Evolutionary conservation across 2,329 filamentous ascomycete species (phyloP), one percentile per base, ranked within the genome.

Genomic region (Diaporthe humulicola): DNA sequence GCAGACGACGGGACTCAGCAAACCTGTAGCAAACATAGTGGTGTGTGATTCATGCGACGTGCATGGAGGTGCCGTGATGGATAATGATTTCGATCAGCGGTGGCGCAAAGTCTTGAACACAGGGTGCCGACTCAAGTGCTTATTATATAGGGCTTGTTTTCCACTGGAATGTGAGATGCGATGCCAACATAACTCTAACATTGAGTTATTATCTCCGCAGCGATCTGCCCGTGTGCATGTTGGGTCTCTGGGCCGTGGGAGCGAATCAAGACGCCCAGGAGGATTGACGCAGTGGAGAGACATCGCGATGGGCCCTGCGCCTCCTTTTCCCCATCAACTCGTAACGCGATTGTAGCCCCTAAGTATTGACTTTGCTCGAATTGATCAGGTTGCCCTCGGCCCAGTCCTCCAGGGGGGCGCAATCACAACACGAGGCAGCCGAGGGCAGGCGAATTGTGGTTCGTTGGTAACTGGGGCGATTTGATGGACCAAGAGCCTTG

Each of bases 381-480:
- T 48, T 45, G 60, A 45, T 66, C 60, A 66, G 64, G 28, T 50
- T 67, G 61, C n/a, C 61, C 61, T 67, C 42, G 61, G 45, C 45
- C 45, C 42, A 67, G 61, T 25, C 45, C 42, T 52, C 42, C 28
- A 52, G 45, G 45, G 61, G 64, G n/a, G 14, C 25, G 64, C 48
- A 69, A 69, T 69, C 30, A 69, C 64, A 69, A 69, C 64, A 69
- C 64, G 64, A 69, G 48, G 33, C 64, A 69, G 64, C 48, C 64
- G 64, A 54, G 64, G 8, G 48, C 64, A 36, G 64, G 30, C 45
- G 45, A 19, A 33, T 25, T 67, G 45, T 67, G 64, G 64, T 67
- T 67, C 64, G 64, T 38, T 61, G 56, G 70, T 25, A 48, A 25
- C 40, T 38, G 57, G 70, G 57, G 54, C 69, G 69, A 36, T 64